A percentile compares a stretch with the other conserved stretches of the same genome.
Conservation (phyloP, 2,329 filamentous ascomycete genomes). For the Pyrenophora tritici-repentis region DNA sequence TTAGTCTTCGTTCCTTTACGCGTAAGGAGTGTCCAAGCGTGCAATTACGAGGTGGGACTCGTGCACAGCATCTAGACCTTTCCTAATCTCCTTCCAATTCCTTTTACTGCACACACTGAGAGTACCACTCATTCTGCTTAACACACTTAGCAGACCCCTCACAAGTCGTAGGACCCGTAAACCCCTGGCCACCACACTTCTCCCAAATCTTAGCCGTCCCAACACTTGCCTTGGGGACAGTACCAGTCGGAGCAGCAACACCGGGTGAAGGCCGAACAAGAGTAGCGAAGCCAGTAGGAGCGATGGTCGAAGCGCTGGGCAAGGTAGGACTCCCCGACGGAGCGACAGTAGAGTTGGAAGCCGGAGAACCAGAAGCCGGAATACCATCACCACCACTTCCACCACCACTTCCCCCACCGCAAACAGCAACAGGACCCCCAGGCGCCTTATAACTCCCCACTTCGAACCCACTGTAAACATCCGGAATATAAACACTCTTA, state of each 20-base stretch:
- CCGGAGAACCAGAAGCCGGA: constrained; percentile 13
- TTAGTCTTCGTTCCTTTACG: too few species aligned
- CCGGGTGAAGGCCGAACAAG: constrained; percentile 13
- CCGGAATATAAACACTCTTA: constrained; percentile 44
- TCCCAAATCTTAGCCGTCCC: constrained; percentile 15
- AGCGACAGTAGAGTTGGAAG: constrained; percentile 17
- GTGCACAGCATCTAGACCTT: neutral
- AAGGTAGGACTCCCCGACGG: constrained; percentile 9
- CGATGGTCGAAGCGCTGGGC: constrained; percentile 5
- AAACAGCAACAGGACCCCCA: constrained; percentile 35
- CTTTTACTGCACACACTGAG: constrained; percentile 43
- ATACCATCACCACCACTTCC: constrained; percentile 23
- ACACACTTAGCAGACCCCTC: constrained; percentile 44
- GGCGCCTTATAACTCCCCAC: constrained; percentile 36
- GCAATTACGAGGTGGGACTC: too few species aligned
- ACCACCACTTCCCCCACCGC: constrained; percentile 29
- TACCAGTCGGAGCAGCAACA: constrained; percentile 22
- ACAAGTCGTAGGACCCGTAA: constrained; percentile 46
- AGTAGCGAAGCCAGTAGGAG: constrained; percentile 15
- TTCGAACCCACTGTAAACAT: constrained; percentile 45
- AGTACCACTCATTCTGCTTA: constrained; percentile 49
- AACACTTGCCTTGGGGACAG: constrained; percentile 24
- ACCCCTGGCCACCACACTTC: constrained; percentile 46
- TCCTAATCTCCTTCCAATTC: neutral
- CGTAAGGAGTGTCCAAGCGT: too few species aligned